Conservation (phyloP, 805 yeast species). For the Saccharomycopsis microspora region DNA sequence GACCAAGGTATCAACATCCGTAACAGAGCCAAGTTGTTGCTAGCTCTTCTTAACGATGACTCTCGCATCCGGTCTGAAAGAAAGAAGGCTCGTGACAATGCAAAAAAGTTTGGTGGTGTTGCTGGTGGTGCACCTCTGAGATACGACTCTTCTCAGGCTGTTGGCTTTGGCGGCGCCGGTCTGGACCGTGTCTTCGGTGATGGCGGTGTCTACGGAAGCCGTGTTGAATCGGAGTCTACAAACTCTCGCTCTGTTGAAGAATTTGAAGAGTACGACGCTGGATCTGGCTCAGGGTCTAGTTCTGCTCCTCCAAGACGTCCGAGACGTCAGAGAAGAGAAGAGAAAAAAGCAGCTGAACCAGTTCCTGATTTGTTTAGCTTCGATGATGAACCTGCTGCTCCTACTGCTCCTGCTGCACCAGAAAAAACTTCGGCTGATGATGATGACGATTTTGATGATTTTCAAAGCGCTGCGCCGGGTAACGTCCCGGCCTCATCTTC, state of each 20-base stretch:
- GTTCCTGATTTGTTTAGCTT: conserved; percentile 36
- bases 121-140: conserved; percentile 13
- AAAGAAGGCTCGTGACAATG: conserved; percentile 16
- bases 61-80: conserved; percentile 14
- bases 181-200: conserved; percentile 43
- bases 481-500: neutral
- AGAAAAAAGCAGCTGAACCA: neutral
- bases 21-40: conserved; percentile 73
- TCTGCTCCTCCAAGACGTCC: conserved; percentile 3
- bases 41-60: conserved; percentile 42
- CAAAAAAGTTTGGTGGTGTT: conserved; percentile 15
- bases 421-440: conserved; percentile 31
- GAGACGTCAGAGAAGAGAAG: conserved; percentile 2
- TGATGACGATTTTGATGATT: conserved; percentile 74
- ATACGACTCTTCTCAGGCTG: neutral
- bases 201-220: conserved; percentile 58
- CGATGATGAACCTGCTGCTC: conserved; percentile 18
- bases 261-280: conserved; percentile 53
- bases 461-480: conserved; percentile 54
- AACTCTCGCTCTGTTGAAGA: conserved; percentile 20
- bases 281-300: conserved; percentile 1
- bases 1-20: conserved; percentile 96
- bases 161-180: conserved; percentile 9
- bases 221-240: conserved; percentile 35
- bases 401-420: conserved; percentile 17